Evolutionary conservation across 2,329 filamentous ascomycete genomes (phyloP).

Genomic region (Diplodia seriata): DNA sequence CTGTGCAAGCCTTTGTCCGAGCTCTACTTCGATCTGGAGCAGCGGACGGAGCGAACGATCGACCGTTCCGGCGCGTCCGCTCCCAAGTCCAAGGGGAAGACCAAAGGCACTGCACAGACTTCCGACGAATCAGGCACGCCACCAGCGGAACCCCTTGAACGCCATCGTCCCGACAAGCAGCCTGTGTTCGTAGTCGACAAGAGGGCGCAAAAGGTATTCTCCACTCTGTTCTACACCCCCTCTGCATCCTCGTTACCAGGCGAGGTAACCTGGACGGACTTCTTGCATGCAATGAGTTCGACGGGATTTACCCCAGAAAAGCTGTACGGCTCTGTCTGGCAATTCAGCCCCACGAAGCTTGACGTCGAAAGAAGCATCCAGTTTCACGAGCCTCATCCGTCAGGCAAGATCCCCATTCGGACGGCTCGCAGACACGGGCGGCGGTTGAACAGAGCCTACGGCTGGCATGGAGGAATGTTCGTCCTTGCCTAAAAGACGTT

Average conservation of each 20-base stretch:
- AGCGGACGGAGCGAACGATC: conserved; percentile 31
- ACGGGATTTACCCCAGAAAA: conserved; percentile 63
- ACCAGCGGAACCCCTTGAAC: conserved; percentile 21
- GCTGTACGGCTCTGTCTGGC: conserved; percentile 67
- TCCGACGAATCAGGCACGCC: background rate
- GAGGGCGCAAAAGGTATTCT: conserved; percentile 54
- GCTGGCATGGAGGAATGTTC: conserved; percentile 59
- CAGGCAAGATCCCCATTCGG: conserved; percentile 58
- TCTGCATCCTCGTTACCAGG: conserved; percentile 49
- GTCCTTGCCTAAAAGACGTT: background rate
- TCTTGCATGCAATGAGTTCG: conserved; percentile 59
- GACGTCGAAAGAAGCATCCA: conserved; percentile 60
- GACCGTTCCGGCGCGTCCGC: conserved; percentile 33
- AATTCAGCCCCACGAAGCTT: conserved; percentile 57
- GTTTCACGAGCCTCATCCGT: conserved; percentile 67
- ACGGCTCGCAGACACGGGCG: conserved; percentile 58
- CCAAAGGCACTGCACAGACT: conserved; percentile 33
- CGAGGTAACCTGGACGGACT: conserved; percentile 62
- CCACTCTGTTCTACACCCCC: conserved; percentile 51
- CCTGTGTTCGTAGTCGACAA: conserved; percentile 45
- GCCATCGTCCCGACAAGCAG: conserved; percentile 12
- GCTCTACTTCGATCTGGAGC: conserved; percentile 38
- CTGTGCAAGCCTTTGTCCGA: conserved; percentile 38
- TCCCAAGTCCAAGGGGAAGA: conserved; percentile 41
- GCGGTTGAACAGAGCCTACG: conserved; percentile 59